Evolutionary conservation across 345 rosid species (phyloP).

Genomic region (Ricinus communis): DNA sequence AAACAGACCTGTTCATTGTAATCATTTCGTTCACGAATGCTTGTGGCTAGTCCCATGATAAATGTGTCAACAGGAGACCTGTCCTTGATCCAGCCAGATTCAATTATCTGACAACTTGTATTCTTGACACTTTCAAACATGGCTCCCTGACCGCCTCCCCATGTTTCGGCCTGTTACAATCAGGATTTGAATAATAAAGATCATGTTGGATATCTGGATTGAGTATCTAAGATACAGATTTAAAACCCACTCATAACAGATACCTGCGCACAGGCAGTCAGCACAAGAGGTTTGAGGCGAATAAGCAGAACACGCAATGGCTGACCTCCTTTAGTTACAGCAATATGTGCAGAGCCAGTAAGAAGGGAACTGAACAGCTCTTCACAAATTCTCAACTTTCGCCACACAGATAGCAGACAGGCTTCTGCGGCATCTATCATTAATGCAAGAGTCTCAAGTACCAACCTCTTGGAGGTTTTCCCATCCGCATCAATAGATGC

Average conservation of each 20-base stretch:
- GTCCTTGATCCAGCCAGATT: slow-evolving; percentile 92
- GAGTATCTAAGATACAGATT: not conserved
- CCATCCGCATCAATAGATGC: slow-evolving; percentile 78
- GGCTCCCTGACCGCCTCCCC: slow-evolving; percentile 73
- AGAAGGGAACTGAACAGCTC: slow-evolving; percentile 82
- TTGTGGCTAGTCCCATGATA: slow-evolving; percentile 83
- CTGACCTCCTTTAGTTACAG: slow-evolving; percentile 90
- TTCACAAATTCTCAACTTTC: slow-evolving; percentile 86
- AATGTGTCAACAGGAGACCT: slow-evolving; percentile 96
- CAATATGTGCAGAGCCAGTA: slow-evolving; percentile 79
- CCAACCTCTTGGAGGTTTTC: slow-evolving; percentile 80
- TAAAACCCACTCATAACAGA: slow-evolving; percentile 18
- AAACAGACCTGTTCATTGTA: slow-evolving; percentile 81
- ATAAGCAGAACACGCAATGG: slow-evolving; percentile 90
- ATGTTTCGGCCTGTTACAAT: slow-evolving; percentile 74
- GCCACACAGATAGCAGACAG: slow-evolving; percentile 89
- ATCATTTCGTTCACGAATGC: slow-evolving; percentile 90
- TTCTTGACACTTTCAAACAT: slow-evolving; percentile 81
- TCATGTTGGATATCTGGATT: not conserved
- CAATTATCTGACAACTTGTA: slow-evolving; percentile 82
- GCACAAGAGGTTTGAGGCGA: slow-evolving; percentile 87
- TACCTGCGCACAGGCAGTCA: slow-evolving; percentile 90
- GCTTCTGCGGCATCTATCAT: slow-evolving; percentile 89
- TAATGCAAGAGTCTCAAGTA: slow-evolving; percentile 81
- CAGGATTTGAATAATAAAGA: slow-evolving; percentile 8